A percentile compares a stretch with the other conserved stretches of the same genome.
Conservation (phyloP, 1,284 basidiomycete species). For the Moesziomyces globuligerus region DNA sequence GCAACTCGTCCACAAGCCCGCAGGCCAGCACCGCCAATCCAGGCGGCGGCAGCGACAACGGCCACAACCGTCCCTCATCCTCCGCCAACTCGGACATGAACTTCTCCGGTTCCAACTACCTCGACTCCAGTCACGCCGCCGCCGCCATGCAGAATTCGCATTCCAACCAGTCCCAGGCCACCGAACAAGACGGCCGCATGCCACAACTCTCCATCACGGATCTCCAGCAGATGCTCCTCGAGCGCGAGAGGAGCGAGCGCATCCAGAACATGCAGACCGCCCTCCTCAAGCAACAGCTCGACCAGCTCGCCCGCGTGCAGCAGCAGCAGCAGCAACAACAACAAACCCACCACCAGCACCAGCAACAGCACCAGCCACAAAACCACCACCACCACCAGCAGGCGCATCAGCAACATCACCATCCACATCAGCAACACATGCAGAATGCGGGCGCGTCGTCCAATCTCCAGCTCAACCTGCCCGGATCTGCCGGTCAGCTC, state of each 20-base stretch:
- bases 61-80: slow-evolving; percentile 21
- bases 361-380: slow-evolving; percentile 8
- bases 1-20: slow-evolving; percentile 28
- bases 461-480: slow-evolving; percentile 24
- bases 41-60: slow-evolving; percentile 11
- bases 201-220: slow-evolving; percentile 47
- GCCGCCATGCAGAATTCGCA: slow-evolving; percentile 10
- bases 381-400: slow-evolving; percentile 16
- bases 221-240: slow-evolving; percentile 50
- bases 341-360: slow-evolving; percentile 14
- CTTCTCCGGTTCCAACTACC: slow-evolving; percentile 1
- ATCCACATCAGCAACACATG: slow-evolving; percentile 6
- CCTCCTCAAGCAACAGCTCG: slow-evolving; percentile 57
- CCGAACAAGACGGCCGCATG: slow-evolving; percentile 13
- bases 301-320: slow-evolving; percentile 48
- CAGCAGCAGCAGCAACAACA: slow-evolving; percentile 14
- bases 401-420: slow-evolving; percentile 16
- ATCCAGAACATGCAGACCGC: slow-evolving; percentile 60
- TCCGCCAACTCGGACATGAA: slow-evolving; percentile 17
- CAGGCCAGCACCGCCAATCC: slow-evolving; percentile 9
- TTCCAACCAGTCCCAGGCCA: slow-evolving; percentile 18
- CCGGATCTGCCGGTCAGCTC: slow-evolving; percentile 25
- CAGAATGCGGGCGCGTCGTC: slow-evolving; percentile 5
- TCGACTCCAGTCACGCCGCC: slow-evolving; percentile 3
- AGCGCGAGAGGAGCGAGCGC: slow-evolving; percentile 54